A percentile compares a stretch with the other conserved stretches of the same genome.
Conservation (phyloP, 2,329 filamentous ascomycete genomes). For the Penicillium occitanis region DNA sequence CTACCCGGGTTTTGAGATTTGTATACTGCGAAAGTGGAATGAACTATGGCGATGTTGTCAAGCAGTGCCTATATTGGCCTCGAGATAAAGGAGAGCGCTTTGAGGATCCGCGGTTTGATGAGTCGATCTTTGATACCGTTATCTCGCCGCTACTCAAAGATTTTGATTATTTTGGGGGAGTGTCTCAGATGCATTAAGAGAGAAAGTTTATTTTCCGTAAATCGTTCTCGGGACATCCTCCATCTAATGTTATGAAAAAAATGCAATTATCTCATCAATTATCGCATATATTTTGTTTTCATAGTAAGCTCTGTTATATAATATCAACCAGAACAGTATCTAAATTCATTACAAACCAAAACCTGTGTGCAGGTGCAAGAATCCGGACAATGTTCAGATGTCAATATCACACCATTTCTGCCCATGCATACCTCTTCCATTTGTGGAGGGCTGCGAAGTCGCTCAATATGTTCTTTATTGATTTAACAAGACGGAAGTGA, state of each 20-base stretch:
- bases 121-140: not conserved
- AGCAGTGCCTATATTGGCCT: conserved; percentile 22
- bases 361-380: too few relatives aligned
- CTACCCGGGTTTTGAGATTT: conserved; percentile 19
- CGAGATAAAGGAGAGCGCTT: not conserved
- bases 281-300: too few relatives aligned
- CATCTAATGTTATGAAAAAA: not conserved
- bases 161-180: not conserved
- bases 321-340: too few relatives aligned
- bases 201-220: not conserved
- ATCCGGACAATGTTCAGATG: too few relatives aligned
- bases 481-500: too few relatives aligned
- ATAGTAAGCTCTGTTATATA: too few relatives aligned
- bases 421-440: too few relatives aligned
- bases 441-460: too few relatives aligned
- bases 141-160: not conserved
- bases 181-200: not conserved
- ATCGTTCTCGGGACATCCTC: not conserved
- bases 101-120: not conserved
- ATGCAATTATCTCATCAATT: not conserved
- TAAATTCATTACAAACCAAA: too few relatives aligned
- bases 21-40: conserved; percentile 25
- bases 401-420: too few relatives aligned
- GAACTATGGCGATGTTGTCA: conserved; percentile 17
- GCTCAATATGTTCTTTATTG: too few relatives aligned